Base-by-base conservation (phyloP, 2,329 filamentous ascomycete species). In the Volutella citrinella region DNA sequence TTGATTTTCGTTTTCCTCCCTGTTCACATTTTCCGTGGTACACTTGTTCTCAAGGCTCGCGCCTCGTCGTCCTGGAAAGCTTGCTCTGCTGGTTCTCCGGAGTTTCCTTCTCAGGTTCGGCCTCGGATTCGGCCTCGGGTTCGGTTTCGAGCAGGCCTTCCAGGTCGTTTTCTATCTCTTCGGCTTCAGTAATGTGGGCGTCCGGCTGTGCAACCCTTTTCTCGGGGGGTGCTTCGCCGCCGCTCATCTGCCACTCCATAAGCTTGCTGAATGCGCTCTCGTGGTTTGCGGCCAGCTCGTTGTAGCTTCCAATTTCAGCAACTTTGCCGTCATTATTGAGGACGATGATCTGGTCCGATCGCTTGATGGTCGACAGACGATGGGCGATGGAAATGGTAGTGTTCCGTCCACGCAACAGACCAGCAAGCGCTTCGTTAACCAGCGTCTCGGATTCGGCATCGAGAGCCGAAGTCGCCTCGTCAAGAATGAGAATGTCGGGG, bases 191-290 rank as follows among this genome's bases (percentile, higher is more conserved):
- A 25, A 77, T 66, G 38, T 68, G 61, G 5, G 61, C 59, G 9
- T 56, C 57, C 4, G 49, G 48, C n/a, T 53, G n/a, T n/a, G n/a
- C 57, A 15, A 45, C 54, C 29, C 42, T 55, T 14, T 46, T 56
- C 20, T 68, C 65, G 5, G 71, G 59, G 1, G 70, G 60, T 8
- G 70, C 55, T 36, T 95, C 88, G 8, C 85, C 84, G 10, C 90
- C 91, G 51, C 77, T 93, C 79, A 97, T 86, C 66, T 98, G 93
- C 90, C 90, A 97, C 64, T 97, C 91, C 93, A 98, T 98, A 33
- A 98, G 71, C 65, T 85, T 93, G 51, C 82, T 91, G 57, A 98
- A 98, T 3, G 90, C 88, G 32, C 91, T 94, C 9, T 84, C 69
- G 12, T 77, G 75, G 40, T 87, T 79, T 6, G 76, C 70, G 32